Evolutionary conservation across 2,329 filamentous ascomycete genomes (phyloP), one percentile per base, ranked within the genome.

Genomic region (Penicillium paneum): DNA sequence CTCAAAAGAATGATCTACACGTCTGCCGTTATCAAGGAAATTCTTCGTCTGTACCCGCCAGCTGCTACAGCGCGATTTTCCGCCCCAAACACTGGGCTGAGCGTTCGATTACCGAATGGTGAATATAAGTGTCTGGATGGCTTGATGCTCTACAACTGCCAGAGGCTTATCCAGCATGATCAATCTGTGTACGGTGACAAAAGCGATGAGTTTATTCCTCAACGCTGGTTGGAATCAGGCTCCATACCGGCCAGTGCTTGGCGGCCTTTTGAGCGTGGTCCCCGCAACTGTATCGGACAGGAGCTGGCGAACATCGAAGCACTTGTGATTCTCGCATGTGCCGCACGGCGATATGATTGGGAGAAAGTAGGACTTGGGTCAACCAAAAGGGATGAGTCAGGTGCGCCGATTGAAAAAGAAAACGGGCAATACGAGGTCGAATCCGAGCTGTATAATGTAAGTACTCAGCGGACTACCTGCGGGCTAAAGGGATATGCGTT

Each of bases 11-110:
- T 85, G 36, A 69, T 74, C 0, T 83, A 81, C 63, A 82, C 80
- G 1, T 72, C 72, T 1, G 81, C 80, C 21, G 74, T 83, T 1
- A 76, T 83, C 57, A 81, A 82, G 53, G 83, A 85, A 64, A 74
- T 75, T 0, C 71, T 85, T 3, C 75, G 82, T 0, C 61, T 84
- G 26, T 80, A 77, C 59, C 79, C 81, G 0, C 75, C 81, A 46
- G 64, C 54, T 3, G 58, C 50, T 2, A 58, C 59, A 1, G 57
- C 61, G 7, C 51, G 64, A 3, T 49, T 50, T 17, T 39, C 52
- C 3, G 34, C 47, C 5, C 47, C 52, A 1, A 55, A 59, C 1
- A 47, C 55, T 21, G 60, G 45, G 26, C 50, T 50, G 10, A 56
- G 2, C 21, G 58, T 55, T 21, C 45, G 28, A 17, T 48, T 56